phyloP scores from a whole-genome alignment of 1,284 basidiomycete genomes.

The Naganishia sp. region DNA sequence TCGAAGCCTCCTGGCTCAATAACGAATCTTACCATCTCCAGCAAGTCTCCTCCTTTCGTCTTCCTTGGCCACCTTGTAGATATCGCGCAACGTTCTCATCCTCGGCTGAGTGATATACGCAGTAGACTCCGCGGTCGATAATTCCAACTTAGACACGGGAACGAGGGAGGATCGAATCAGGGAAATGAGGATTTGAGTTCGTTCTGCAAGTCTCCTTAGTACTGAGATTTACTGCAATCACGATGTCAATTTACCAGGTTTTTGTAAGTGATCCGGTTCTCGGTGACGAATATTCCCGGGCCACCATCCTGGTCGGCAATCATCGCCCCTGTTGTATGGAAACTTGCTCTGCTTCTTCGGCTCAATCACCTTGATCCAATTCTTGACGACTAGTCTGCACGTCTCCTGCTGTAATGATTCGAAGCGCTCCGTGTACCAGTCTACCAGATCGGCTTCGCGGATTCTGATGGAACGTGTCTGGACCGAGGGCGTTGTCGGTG shows the following conservation, averaged over 20 bases:
- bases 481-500: constrained; percentile 6
- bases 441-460: constrained; percentile 40
- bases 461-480: constrained; percentile 32
- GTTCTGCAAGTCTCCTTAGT: constrained; percentile 45
- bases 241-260: constrained; percentile 47
- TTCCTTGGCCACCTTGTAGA: constrained; percentile 58
- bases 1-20: neutral
- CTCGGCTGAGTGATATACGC: constrained; percentile 56
- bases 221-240: neutral
- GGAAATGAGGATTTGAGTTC: constrained; percentile 54
- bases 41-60: constrained; percentile 44
- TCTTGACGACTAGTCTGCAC: constrained; percentile 59
- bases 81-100: constrained; percentile 55
- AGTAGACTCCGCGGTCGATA: constrained; percentile 53
- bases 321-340: constrained; percentile 60
- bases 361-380: constrained; percentile 60
- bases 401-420: constrained; percentile 56
- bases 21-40: constrained; percentile 32
- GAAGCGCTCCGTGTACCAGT: constrained; percentile 51
- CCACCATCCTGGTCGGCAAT: constrained; percentile 59
- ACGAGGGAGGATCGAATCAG: constrained; percentile 54
- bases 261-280: constrained; percentile 60
- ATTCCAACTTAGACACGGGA: constrained; percentile 35
- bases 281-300: constrained; percentile 57
- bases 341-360: constrained; percentile 59